Evolutionary conservation across 305 asterid genomes (phyloP).

Genomic region (Fraxinus velutina): DNA sequence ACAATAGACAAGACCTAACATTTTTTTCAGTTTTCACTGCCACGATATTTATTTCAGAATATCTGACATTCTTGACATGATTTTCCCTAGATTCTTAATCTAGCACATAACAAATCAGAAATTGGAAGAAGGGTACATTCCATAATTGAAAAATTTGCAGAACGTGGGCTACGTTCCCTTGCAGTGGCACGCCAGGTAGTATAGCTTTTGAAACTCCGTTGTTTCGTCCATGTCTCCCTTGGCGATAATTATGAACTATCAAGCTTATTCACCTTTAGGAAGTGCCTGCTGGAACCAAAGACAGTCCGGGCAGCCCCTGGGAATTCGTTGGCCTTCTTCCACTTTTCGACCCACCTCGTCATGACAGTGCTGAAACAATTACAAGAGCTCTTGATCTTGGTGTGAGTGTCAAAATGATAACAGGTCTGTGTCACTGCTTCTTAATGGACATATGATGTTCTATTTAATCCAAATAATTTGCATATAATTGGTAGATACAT

Average conservation of each 20-base stretch:
- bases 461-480: not conserved
- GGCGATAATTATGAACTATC: not conserved
- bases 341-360: conserved; percentile 58
- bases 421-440: conserved; percentile 26
- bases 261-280: conserved; percentile 25
- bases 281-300: conserved; percentile 51
- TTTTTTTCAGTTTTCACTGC: not conserved
- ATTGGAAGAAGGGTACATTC: conserved; percentile 44
- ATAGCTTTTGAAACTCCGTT: not conserved
- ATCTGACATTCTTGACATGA: conserved; percentile 9
- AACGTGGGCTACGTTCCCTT: conserved; percentile 55
- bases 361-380: conserved; percentile 57
- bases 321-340: conserved; percentile 56
- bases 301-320: conserved; percentile 56
- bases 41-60: not conserved
- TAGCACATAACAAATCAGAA: conserved; percentile 43
- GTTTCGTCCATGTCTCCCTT: not conserved
- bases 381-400: conserved; percentile 55
- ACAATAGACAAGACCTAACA: not conserved
- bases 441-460: not conserved
- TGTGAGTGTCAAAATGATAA: conserved; percentile 60
- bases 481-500: not conserved
- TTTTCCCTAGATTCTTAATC: conserved; percentile 40
- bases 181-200: conserved; percentile 54
- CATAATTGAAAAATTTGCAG: conserved; percentile 48